Base-by-base conservation (phyloP, 2,329 filamentous ascomycete species). In the Coleophoma cylindrospora region DNA sequence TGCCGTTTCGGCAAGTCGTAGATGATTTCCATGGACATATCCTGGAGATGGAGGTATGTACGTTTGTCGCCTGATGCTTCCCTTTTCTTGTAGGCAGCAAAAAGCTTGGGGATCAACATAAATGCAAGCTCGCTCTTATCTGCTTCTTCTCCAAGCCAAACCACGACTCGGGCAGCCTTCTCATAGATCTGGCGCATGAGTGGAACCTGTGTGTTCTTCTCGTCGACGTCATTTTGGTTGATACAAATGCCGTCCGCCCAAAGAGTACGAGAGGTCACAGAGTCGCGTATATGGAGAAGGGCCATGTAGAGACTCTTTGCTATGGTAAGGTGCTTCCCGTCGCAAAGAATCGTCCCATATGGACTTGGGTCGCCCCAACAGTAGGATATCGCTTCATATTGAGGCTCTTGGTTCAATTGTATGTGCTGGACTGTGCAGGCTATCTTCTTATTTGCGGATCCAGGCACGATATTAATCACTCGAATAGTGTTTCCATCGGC, bases 391-490 rank as follows among this genome's bases (percentile, higher is more conserved):
- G 66, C 64, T 33, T 57, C 50, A 37, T 66, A 67, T 10, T 49
- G n/a, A 17, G 34, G 34, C 5, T 51, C 45, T 5, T 48, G 22
- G 15, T 38, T 22, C 13, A 22, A 15, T 13, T 11, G 15, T 3
- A 49, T 22, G 21, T 41, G n/a, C 14, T 34, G 19, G 17, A 49
- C 15, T 6, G 36, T n/a, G 15, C 36, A 38, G 36, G 36, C 7
- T 14, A 66, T 80, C 48, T 72, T 76, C 8, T 75, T 68, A 34
- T 67, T 79, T 45, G 76, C 73, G 12, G 36, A 38, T 38, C 36
- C 36, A n/a, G 36, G 36, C 36, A 38, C 1, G 13, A 38, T 14
- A 4, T 38, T 17, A 38, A 38, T 38, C 36, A 38, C 36, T 4
- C 36, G 36, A 9, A 38, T 38, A n/a, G 13, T 14, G 12, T 38